Conservation (phyloP, 169 alveolate genomes). For the Plasmodium vivax region DNA sequence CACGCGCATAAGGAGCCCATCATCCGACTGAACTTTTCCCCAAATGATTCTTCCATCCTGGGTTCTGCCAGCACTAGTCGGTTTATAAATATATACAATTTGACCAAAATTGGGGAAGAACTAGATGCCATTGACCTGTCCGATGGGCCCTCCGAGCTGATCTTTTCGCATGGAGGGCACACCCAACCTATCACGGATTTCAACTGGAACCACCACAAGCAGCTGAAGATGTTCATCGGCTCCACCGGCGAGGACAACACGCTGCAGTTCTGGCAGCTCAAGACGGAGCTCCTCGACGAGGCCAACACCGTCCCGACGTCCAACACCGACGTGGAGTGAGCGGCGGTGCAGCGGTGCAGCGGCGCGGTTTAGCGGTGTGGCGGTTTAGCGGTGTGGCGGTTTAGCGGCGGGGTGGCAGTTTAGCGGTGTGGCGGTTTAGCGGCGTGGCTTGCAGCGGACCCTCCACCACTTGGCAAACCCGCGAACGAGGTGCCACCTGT, state of each 20-base stretch:
- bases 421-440: too few species aligned
- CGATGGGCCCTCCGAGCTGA: constrained; percentile 56
- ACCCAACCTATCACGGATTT: constrained; percentile 57
- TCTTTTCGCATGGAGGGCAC: constrained; percentile 65
- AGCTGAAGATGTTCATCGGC: constrained; percentile 56
- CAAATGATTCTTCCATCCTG: constrained; percentile 43
- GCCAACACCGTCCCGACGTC: constrained; percentile 40
- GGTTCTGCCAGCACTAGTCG: constrained; percentile 60
- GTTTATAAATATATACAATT: constrained; percentile 31
- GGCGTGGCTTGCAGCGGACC: too few species aligned
- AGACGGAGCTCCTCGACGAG: constrained; percentile 48
- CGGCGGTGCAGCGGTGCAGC: not conserved
- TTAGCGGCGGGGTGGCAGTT: too few species aligned
- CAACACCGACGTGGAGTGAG: constrained; percentile 63
- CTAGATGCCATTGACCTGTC: constrained; percentile 63
- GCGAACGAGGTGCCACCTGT: too few species aligned
- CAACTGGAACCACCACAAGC: constrained; percentile 63
- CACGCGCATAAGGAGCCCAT: constrained; percentile 64
- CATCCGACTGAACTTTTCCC: constrained; percentile 51
- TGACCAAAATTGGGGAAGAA: constrained; percentile 61
- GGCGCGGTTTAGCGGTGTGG: too few species aligned
- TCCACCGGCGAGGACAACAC: constrained; percentile 60
- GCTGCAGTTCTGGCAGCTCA: constrained; percentile 56
- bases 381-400: too few species aligned
- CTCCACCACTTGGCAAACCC: too few species aligned